Conservation (phyloP, 1,284 basidiomycete species). For the Puccinia polysora region DNA sequence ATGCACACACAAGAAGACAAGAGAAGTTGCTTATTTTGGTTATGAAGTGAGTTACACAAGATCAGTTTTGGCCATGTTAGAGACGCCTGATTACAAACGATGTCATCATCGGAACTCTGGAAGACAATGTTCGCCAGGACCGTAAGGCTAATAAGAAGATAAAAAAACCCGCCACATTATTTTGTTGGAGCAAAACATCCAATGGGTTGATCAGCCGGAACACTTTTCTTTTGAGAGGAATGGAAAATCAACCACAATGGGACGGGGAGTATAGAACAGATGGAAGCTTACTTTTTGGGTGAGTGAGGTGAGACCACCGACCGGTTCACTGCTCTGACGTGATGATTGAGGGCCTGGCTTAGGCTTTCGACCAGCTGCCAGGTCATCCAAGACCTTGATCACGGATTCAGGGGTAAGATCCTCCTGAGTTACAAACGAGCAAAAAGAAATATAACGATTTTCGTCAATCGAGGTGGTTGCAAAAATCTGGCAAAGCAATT, state of each 20-base stretch:
- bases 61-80: no score
- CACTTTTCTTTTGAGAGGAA: not conserved
- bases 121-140: conserved; percentile 80
- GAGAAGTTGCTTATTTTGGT: no score
- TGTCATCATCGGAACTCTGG: conserved; percentile 86
- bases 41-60: no score
- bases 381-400: conserved; percentile 76
- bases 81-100: no score
- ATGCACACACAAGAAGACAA: no score
- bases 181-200: no score
- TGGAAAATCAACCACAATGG: conserved; percentile 44
- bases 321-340: conserved; percentile 81
- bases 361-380: conserved; percentile 77
- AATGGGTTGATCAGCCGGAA: no score
- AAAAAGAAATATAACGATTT: not conserved
- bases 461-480: no score
- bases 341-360: conserved; percentile 87
- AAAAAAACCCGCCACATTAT: no score
- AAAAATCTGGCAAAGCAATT: no score
- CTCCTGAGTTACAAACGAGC: conserved; percentile 63
- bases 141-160: no score
- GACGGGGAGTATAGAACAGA: conserved; percentile 14
- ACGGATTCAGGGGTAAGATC: conserved; percentile 90
- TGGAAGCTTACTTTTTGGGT: conserved; percentile 65
- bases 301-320: conserved; percentile 78